These are phyloP conservation scores for Dendrocalamus latiflorus DNA, from an alignment of 202 grass and related monocot genomes.

Conservation along the genomic window DNA sequence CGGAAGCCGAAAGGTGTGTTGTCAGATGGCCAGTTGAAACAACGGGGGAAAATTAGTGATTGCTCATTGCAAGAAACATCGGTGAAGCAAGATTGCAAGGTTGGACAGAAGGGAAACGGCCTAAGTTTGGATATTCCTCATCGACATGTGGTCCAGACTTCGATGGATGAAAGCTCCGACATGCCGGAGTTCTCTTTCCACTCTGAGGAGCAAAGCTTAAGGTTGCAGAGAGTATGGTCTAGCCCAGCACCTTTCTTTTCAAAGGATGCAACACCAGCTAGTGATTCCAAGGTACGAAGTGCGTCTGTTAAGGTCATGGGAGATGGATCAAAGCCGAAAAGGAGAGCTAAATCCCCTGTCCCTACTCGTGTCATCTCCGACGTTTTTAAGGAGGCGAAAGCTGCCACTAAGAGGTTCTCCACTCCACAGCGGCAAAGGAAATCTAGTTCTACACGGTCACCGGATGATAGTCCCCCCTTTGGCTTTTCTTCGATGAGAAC, in stretches of 20 bases:
- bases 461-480: slow-evolving; percentile 21
- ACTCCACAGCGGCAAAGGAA: slow-evolving; percentile 67
- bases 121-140: slow-evolving; percentile 28
- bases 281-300: slow-evolving; percentile 6
- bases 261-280: background rate
- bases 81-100: background rate
- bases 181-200: slow-evolving; percentile 65
- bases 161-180: background rate
- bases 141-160: background rate
- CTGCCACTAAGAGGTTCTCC: slow-evolving; percentile 71
- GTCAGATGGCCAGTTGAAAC: slow-evolving; percentile 23
- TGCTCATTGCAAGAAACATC: slow-evolving; percentile 14
- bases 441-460: slow-evolving; percentile 12
- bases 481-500: slow-evolving; percentile 33
- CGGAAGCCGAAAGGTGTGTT: slow-evolving; percentile 30
- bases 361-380: slow-evolving; percentile 58
- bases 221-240: slow-evolving; percentile 48
- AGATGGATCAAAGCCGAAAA: slow-evolving; percentile 31
- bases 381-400: slow-evolving; percentile 78
- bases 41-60: background rate
- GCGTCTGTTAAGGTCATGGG: background rate
- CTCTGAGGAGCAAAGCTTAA: slow-evolving; percentile 47
- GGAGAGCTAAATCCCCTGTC: slow-evolving; percentile 62
- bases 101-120: background rate
- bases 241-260: slow-evolving; percentile 41